Evolutionary conservation across 2,329 filamentous ascomycete genomes (phyloP).

Genomic region (Claviceps fusiformis): DNA sequence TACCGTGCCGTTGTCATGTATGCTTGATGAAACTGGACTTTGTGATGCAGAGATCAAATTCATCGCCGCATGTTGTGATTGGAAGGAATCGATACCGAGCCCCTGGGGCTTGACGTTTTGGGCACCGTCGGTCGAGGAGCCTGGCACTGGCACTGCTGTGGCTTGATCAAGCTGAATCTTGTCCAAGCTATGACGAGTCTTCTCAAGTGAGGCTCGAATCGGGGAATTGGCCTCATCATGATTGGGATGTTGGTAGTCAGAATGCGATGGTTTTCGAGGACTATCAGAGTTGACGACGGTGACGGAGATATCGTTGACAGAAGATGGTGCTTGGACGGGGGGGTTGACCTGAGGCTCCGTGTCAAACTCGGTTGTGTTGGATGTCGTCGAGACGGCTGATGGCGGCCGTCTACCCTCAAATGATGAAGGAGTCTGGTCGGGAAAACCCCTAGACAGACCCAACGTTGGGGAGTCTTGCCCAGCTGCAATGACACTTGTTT

Average conservation of each 20-base stretch:
- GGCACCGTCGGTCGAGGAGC: not conserved
- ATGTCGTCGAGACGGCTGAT: constrained; percentile 45
- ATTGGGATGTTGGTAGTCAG: constrained; percentile 38
- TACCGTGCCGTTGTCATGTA: constrained; percentile 10
- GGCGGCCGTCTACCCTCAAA: constrained; percentile 35
- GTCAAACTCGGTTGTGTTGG: constrained; percentile 59
- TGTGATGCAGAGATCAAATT: constrained; percentile 32
- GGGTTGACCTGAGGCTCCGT: constrained; percentile 53
- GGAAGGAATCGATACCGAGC: constrained; percentile 7
- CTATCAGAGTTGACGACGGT: constrained; percentile 17
- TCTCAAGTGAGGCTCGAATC: not conserved
- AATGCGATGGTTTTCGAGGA: constrained; percentile 18
- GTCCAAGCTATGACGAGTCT: not conserved
- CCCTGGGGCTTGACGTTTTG: not conserved
- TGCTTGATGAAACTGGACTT: constrained; percentile 5
- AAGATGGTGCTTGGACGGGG: constrained; percentile 21
- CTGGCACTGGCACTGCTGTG: not conserved
- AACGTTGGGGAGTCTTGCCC: constrained; percentile 48
- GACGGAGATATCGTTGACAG: constrained; percentile 13
- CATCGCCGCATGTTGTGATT: constrained; percentile 29
- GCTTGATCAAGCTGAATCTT: not conserved
- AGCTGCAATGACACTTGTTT: not conserved
- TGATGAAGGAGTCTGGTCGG: constrained; percentile 24
- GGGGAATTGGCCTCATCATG: constrained; percentile 25
- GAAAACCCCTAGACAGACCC: constrained; percentile 52